These are phyloP conservation scores for Entomophthora muscae DNA, from an alignment of 371 early-diverging fungal genomes.

Conservation along the genomic window DNA sequence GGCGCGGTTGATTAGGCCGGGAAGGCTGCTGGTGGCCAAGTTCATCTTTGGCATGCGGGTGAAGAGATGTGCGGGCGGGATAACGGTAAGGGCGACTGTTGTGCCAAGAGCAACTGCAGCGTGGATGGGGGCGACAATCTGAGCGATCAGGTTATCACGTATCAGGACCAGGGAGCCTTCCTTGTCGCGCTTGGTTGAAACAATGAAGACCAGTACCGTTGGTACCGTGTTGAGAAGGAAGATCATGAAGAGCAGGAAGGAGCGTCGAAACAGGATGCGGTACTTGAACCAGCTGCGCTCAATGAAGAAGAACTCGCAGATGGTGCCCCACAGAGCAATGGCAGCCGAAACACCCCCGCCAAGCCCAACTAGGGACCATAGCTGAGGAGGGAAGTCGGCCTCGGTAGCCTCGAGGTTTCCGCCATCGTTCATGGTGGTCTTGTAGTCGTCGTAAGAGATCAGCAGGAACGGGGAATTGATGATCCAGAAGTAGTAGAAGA, in stretches of 20 bases:
- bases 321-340: conserved; percentile 41
- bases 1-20: conserved; percentile 36
- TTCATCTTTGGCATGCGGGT: conserved; percentile 23
- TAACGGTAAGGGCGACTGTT: conserved; percentile 40
- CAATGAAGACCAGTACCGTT: conserved; percentile 27
- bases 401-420: conserved; percentile 22
- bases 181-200: neutral
- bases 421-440: neutral
- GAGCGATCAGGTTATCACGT: conserved; percentile 17
- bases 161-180: conserved; percentile 16
- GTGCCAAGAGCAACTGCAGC: conserved; percentile 32
- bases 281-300: conserved; percentile 38
- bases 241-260: conserved; percentile 32
- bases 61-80: conserved; percentile 49
- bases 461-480: conserved; percentile 53
- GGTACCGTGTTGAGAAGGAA: conserved; percentile 48
- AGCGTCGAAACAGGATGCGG: conserved; percentile 33
- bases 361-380: neutral
- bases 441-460: conserved; percentile 17
- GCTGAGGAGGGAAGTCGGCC: conserved; percentile 38
- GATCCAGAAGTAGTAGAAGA: conserved; percentile 66
- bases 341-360: conserved; percentile 55
- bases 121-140: conserved; percentile 33
- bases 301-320: conserved; percentile 50
- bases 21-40: conserved; percentile 15